These are phyloP conservation scores for Thraustochytrium sp. DNA, from an alignment of 352 stramenopile genomes.

Conservation along the genomic window DNA sequence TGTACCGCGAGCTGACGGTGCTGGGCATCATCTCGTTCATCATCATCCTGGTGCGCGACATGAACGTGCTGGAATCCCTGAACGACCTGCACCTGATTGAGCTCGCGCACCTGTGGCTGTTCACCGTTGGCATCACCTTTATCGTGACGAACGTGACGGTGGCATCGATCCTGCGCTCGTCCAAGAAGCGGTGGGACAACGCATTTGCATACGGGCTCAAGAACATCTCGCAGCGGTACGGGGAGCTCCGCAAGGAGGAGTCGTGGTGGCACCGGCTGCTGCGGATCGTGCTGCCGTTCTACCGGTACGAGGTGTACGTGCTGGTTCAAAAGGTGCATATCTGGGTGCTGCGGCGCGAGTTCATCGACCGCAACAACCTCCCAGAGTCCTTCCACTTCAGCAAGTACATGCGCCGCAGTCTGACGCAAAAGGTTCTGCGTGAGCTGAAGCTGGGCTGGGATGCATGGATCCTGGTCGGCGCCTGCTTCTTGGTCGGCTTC, in stretches of 20 bases:
- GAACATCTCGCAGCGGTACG: neutral
- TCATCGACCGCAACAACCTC: neutral
- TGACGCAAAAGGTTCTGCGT: neutral
- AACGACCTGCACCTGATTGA: conserved; percentile 18
- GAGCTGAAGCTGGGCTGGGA: neutral
- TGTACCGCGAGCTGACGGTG: conserved; percentile 5
- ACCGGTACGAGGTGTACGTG: neutral
- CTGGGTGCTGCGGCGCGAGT: neutral
- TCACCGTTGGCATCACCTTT: conserved; percentile 2
- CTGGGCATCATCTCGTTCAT: neutral
- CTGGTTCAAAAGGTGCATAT: neutral
- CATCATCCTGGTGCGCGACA: neutral
- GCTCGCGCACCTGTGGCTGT: conserved; percentile 8
- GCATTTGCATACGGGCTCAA: neutral
- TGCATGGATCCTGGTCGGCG: neutral
- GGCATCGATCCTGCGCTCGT: neutral
- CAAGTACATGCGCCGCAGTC: conserved; percentile 5
- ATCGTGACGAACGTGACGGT: neutral
- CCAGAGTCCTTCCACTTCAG: conserved; percentile 20
- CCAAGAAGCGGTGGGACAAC: neutral
- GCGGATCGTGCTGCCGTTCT: neutral
- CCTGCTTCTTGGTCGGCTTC: neutral
- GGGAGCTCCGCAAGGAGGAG: neutral
- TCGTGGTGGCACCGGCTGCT: neutral
- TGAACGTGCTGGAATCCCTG: neutral